Evolutionary conservation across 2,329 filamentous ascomycete genomes (phyloP).

Genomic region (Clarireedia homoeocarpa): DNA sequence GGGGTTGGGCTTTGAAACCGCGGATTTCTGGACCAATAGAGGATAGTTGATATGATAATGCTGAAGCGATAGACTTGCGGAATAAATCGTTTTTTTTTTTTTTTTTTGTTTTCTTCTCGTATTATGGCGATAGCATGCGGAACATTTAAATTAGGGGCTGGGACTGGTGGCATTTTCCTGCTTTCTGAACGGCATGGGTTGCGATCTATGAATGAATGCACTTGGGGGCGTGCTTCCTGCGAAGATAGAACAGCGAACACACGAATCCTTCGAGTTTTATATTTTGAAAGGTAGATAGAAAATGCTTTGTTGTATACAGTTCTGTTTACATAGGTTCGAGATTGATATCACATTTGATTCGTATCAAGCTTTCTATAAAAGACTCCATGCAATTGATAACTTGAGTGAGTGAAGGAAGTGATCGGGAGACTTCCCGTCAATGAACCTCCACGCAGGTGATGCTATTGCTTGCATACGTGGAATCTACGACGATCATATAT

Average conservation of each 20-base stretch:
- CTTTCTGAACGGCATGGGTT: neutral
- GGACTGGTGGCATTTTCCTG: neutral
- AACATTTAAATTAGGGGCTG: neutral
- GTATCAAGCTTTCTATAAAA: too few species aligned
- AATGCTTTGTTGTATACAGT: slow-evolving; percentile 6
- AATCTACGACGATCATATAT: neutral
- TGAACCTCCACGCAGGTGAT: neutral
- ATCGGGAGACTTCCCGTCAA: neutral
- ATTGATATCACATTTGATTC: neutral
- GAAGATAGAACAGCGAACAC: neutral
- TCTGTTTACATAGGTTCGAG: neutral
- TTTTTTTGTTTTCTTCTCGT: neutral
- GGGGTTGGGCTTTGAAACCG: neutral
- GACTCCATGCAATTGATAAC: too few species aligned
- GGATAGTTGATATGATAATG: neutral
- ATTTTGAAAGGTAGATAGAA: neutral
- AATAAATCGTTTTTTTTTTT: neutral
- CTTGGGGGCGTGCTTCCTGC: neutral
- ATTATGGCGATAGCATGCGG: neutral
- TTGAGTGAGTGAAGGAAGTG: too few species aligned
- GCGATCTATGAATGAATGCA: neutral
- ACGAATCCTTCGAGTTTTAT: neutral
- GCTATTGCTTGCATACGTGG: neutral
- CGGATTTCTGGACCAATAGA: too few species aligned
- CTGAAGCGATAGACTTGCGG: neutral